Evolutionary conservation across 768 basidiomycete species (phyloP).

Genomic region (Amanita muscaria): DNA sequence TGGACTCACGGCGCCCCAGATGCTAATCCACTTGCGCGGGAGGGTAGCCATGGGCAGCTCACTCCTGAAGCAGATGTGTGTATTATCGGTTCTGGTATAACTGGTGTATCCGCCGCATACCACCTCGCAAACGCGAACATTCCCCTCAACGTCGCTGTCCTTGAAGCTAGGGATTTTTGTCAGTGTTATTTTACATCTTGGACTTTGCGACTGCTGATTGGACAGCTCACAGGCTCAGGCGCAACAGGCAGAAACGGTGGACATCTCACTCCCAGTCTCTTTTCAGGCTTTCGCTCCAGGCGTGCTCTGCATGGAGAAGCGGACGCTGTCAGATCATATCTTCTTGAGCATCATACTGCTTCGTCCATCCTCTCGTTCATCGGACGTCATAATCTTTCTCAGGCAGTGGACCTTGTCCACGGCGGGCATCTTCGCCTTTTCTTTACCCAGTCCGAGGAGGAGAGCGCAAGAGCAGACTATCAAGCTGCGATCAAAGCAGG

Average conservation of each 20-base stretch:
- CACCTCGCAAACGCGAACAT: constrained; percentile 40
- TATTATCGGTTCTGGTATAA: constrained; percentile 56
- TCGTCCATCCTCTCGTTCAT: constrained; percentile 41
- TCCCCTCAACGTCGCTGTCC: constrained; percentile 44
- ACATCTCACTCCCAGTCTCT: constrained; percentile 50
- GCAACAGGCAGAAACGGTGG: constrained; percentile 83
- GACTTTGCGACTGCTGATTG: background rate
- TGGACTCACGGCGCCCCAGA: constrained; percentile 51
- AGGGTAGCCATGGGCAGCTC: constrained; percentile 57
- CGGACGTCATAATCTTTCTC: constrained; percentile 29
- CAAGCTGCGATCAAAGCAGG: constrained; percentile 47
- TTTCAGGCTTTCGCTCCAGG: constrained; percentile 35
- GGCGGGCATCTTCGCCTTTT: constrained; percentile 46
- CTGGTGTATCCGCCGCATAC: constrained; percentile 45
- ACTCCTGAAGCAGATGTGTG: constrained; percentile 59
- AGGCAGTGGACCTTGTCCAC: constrained; percentile 53
- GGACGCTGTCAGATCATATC: constrained; percentile 45
- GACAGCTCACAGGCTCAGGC: constrained; percentile 45
- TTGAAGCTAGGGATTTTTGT: constrained; percentile 89
- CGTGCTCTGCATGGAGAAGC: constrained; percentile 34
- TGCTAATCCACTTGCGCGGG: constrained; percentile 57
- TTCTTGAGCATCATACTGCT: constrained; percentile 51
- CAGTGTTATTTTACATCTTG: constrained; percentile 21
- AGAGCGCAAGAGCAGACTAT: constrained; percentile 32
- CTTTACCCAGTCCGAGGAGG: constrained; percentile 36